Evolutionary conservation across 331 rosid species (phyloP), one percentile per base, ranked within the genome.

Genomic region (Stylosanthes scabra): DNA sequence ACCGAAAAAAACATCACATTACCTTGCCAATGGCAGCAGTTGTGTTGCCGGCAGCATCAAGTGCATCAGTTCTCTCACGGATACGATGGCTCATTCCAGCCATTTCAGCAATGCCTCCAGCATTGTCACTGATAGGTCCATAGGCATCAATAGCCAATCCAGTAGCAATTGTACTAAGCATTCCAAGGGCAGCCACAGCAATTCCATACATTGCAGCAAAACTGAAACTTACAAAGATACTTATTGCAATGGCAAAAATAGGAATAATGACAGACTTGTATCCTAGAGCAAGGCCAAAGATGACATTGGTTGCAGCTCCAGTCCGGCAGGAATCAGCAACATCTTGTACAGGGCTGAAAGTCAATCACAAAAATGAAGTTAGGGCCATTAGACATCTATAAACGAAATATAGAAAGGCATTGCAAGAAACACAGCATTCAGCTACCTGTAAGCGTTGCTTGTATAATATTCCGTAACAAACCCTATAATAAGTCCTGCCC

Each of bases 21-120:
- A 90, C 96, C 96, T 90, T 90, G 83, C 96, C 96, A 29, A 91
- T 88, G 49, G 97, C 97, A 63, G 97, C 94, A 75, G 95, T 91
- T 40, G 92, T 88, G 88, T 91, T 88, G n/a, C 92, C 92, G 52
- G 95, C 92, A 66, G 95, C 95, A 87, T 91, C 97, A 45, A 91
- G 94, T 63, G 91, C 97, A 85, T 88, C 91, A 61, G 95, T 91
- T 79, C 97, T 87, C 86, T 91, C 97, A 64, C 94, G 94, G 78
- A 91, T 91, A 25, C 89, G 85, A 72, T 91, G 90, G 85, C 97
- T 91, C 97, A 88, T 91, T 70, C 90, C 94, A 9, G 94, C 94
- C 94, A 91, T 88, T 83, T 91, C 92, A 61, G 92, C 95, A 82
- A 91, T 85, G 45, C 94, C 97, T 82, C 94, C 94, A 0, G 97